Base-by-base conservation (phyloP, 371 early-diverging fungal species). In the Apophysomyces sp. region DNA sequence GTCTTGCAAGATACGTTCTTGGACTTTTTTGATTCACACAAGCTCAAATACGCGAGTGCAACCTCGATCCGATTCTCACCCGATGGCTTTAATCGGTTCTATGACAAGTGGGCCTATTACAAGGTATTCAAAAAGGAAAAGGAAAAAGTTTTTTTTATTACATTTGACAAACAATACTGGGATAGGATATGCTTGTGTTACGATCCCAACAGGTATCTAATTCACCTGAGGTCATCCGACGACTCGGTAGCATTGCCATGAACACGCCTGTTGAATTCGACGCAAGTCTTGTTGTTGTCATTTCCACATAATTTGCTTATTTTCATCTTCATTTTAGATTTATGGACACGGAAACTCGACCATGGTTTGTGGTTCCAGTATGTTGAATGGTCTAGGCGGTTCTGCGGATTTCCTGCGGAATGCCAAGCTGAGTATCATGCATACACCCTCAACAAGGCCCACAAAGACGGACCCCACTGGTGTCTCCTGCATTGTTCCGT, bases 231-330 rank as follows among this genome's bases (percentile, higher is more conserved):
- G 24, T 70, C 21, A 70, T 70, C 36, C 52, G 70, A 36, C 32
- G 70, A 60, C 60, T 70, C 28, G 70, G 70, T 13, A 41, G 58
- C 37, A 70, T 70, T 30, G 70, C 70, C 24, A 70, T 70, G 70
- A 70, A 70, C 34, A 70, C 70, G 27, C 70, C 70, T 24, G 63
- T 70, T 24, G 70, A 70, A 52, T 62, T 70, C 41, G 70, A 70
- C 56, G 52, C 26, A 55, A 55, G 49, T 21, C 24, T n/a, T 44
- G 16, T 21, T 2, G 12, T 32, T 13, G n/a, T 0, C 34, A 54
- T 16, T 11, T 34, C n/a, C 24, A 27, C 21, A 2, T 26, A 3
- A 51, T 28, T 4, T 55, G 12, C 26, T n/a, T 8, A 55, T 0
- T 4, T 52, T 18, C 24, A 32, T 34, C 28, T 55, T 13, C 26